Evolutionary conservation across 2,329 filamentous ascomycete genomes (phyloP).

Genomic region (Paecilomyces niveus): DNA sequence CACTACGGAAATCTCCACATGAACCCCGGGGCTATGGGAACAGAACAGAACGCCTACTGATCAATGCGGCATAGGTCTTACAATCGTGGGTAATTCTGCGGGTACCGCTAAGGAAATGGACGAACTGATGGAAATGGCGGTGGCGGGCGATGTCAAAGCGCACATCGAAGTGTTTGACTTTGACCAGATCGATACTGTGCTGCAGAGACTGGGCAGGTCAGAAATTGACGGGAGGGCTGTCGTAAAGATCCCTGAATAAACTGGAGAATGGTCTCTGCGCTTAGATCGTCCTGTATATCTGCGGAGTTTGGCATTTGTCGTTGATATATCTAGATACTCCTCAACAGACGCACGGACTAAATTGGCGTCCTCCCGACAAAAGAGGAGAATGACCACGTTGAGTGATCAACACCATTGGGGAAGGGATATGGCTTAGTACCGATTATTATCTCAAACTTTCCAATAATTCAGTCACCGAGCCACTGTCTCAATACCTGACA

Average conservation of each 20-base stretch:
- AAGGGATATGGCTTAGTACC: neutral
- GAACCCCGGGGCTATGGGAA: neutral
- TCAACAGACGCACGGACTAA: too few species aligned
- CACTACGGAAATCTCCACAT: neutral
- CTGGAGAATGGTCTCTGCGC: neutral
- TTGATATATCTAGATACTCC: neutral
- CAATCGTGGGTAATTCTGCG: constrained; percentile 41
- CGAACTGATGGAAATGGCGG: constrained; percentile 37
- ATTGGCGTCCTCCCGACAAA: neutral
- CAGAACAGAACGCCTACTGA: neutral
- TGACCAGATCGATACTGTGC: constrained; percentile 25
- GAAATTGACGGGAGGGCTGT: constrained; percentile 33
- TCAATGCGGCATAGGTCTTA: constrained; percentile 23
- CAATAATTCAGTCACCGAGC: neutral
- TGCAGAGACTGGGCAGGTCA: constrained; percentile 27
- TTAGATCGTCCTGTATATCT: neutral
- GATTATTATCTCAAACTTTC: neutral
- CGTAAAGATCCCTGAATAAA: constrained; percentile 23
- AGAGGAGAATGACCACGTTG: neutral
- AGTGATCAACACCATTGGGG: neutral
- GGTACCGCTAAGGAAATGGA: constrained; percentile 41
- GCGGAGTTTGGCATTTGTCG: neutral
- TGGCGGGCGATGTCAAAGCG: constrained; percentile 34
- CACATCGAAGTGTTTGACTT: constrained; percentile 31
- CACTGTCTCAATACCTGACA: neutral